Percentiles rank a stretch among this genome's conserved stretches.
These are phyloP conservation scores for Aphanomyces astaci DNA, from an alignment of 352 stramenopile species.

Conservation along the genomic window DNA sequence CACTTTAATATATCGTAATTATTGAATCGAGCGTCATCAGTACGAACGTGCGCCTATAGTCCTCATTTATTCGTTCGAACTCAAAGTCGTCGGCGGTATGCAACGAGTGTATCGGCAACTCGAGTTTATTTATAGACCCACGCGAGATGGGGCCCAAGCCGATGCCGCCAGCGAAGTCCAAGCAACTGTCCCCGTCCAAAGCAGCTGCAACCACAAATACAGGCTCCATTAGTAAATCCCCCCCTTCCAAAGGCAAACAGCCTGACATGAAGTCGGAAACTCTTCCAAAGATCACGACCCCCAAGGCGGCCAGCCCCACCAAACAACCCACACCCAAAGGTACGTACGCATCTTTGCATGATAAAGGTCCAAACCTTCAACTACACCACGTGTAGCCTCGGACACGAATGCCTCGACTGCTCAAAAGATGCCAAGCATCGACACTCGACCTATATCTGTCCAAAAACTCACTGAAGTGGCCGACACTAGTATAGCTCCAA, in stretches of 20 bases:
- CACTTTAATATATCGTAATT: no score
- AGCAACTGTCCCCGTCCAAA: not conserved
- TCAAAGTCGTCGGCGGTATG: no score
- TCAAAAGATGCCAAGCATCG: not conserved
- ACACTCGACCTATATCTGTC: not conserved
- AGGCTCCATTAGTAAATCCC: no score
- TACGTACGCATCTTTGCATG: no score
- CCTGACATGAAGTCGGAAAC: not conserved
- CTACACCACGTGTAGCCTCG: no score
- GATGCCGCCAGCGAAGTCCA: not conserved
- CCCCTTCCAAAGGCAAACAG: not conserved
- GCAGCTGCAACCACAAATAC: not conserved
- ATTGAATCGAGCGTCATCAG: no score
- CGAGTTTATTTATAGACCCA: not conserved
- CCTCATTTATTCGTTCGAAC: no score
- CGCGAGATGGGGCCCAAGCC: not conserved
- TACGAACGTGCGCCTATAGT: no score
- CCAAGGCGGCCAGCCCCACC: not conserved
- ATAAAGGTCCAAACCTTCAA: no score
- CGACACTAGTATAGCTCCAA: no score
- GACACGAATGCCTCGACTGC: not conserved
- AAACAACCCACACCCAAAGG: not conserved
- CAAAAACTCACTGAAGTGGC: not conserved
- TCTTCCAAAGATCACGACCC: not conserved
- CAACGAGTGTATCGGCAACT: no score